phyloP scores from a whole-genome alignment of 2,329 filamentous ascomycete species.

The Sclerotinia glacialis region DNA sequence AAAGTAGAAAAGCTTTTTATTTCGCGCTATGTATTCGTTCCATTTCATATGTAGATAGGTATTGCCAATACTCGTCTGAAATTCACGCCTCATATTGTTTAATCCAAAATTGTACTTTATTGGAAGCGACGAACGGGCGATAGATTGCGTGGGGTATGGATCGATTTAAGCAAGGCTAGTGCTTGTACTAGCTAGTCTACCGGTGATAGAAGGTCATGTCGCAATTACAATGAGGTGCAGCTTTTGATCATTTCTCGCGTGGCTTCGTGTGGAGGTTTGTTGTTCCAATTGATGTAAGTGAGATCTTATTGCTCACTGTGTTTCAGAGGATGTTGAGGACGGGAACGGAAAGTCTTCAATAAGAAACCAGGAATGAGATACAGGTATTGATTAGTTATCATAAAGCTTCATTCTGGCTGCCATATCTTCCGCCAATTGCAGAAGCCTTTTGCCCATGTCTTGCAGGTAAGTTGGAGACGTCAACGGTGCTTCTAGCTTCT shows the following conservation, averaged over 20 bases:
- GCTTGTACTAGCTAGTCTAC: neutral
- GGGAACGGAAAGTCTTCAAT: neutral
- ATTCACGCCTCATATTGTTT: neutral
- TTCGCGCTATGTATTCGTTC: neutral
- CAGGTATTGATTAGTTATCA: neutral
- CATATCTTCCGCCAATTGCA: neutral
- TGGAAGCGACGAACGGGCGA: neutral
- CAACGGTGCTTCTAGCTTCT: neutral
- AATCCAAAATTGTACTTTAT: neutral
- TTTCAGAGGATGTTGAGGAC: neutral
- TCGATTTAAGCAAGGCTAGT: neutral
- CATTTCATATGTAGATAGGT: neutral
- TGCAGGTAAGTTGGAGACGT: neutral
- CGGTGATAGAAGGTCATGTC: neutral
- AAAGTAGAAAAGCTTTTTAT: neutral
- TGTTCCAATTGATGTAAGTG: neutral
- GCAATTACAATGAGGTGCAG: neutral
- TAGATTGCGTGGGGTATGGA: neutral
- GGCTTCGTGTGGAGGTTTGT: too few species aligned
- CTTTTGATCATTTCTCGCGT: neutral
- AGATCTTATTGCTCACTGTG: neutral
- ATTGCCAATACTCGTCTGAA: neutral
- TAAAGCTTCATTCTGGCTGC: neutral
- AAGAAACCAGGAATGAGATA: neutral
- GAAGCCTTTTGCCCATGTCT: too few species aligned